Conservation (phyloP, 345 rosid species). For the rapeseed (Brassica napus) region DNA sequence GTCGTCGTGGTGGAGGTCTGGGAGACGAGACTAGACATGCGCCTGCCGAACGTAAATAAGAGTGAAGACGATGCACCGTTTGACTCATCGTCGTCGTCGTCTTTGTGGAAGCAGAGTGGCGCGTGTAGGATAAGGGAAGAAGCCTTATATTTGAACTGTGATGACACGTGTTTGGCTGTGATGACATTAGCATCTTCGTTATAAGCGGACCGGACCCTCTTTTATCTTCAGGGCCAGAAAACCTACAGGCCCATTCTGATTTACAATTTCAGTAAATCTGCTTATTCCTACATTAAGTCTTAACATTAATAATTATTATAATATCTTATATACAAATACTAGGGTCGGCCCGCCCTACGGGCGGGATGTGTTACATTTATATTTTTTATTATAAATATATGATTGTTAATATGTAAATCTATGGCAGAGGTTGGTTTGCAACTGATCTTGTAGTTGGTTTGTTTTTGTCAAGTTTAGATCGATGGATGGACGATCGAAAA, state of each 20-base stretch:
- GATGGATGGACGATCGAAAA: too few species aligned
- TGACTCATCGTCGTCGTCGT: conserved; percentile 45
- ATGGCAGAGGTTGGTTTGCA: too few species aligned
- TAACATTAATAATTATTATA: too few species aligned
- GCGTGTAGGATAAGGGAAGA: conserved; percentile 36
- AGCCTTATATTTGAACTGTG: not conserved
- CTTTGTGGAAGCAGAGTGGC: conserved; percentile 25
- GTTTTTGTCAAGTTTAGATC: too few species aligned
- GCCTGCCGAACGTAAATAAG: conserved; percentile 36
- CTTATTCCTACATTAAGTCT: too few species aligned
- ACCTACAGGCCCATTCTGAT: not conserved
- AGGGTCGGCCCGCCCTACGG: too few species aligned
- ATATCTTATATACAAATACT: too few species aligned
- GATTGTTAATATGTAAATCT: too few species aligned
- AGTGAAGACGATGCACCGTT: conserved; percentile 34
- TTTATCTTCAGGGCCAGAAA: not conserved
- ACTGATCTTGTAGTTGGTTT: too few species aligned
- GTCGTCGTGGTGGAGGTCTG: conserved; percentile 40
- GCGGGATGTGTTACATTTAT: too few species aligned
- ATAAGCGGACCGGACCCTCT: not conserved
- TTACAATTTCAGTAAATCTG: not conserved
- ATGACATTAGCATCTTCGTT: not conserved
- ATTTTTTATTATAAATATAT: too few species aligned
- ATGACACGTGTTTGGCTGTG: conserved; percentile 15
- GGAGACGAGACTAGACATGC: conserved; percentile 22